Percentiles rank a stretch among this genome's conserved stretches.
These are phyloP conservation scores for Boletus vermiculosoides DNA, from an alignment of 768 basidiomycete species.

Conservation along the genomic window DNA sequence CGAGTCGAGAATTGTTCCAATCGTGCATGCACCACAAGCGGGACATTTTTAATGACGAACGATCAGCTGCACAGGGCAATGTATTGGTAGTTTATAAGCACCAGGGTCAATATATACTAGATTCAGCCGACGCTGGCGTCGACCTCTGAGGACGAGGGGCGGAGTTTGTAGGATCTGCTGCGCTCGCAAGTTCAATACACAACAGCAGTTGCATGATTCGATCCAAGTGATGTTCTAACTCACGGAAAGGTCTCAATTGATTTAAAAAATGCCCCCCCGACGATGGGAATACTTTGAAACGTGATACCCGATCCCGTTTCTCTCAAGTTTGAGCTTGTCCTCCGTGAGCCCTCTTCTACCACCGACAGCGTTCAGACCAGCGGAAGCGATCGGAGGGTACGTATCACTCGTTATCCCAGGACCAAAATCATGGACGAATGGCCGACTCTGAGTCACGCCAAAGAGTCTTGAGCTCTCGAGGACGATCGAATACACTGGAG, in stretches of 20 bases:
- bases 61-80: background rate
- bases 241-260: background rate
- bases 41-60: conserved; percentile 2
- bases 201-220: background rate
- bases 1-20: conserved; percentile 26
- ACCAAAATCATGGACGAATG: conserved; percentile 81
- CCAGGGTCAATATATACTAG: background rate
- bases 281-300: conserved; percentile 47
- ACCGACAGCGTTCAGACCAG: conserved; percentile 23
- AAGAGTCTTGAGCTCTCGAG: conserved; percentile 79
- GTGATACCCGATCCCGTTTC: conserved; percentile 47
- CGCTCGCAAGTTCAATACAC: background rate
- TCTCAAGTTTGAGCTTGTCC: conserved; percentile 31
- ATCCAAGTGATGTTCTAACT: background rate
- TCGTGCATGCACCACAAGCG: conserved; percentile 17
- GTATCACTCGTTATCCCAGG: conserved; percentile 55
- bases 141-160: background rate
- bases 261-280: conserved; percentile 12
- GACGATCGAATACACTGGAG: conserved; percentile 72
- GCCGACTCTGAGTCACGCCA: conserved; percentile 72
- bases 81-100: background rate
- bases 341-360: conserved; percentile 16
- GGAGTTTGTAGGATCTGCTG: background rate
- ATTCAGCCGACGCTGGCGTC: background rate
- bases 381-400: conserved; percentile 42